Evolutionary conservation across 306 rosid species (phyloP).

Genomic region (Ormosia semicastrata): DNA sequence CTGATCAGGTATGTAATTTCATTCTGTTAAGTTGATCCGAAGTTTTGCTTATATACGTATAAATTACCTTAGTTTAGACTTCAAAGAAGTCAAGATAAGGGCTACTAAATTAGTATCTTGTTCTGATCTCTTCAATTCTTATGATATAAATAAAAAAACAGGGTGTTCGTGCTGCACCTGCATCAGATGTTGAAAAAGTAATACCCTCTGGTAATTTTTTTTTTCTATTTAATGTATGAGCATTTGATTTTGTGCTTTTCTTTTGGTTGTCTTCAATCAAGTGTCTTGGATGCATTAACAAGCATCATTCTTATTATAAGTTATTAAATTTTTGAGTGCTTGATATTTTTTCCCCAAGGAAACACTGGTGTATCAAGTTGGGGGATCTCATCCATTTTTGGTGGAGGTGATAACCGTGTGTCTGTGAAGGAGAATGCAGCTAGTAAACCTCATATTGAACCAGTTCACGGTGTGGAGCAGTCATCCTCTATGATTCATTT

Average conservation of each 20-base stretch:
- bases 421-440: slow-evolving; percentile 49
- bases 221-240: neutral
- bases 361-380: slow-evolving; percentile 60
- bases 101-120: neutral
- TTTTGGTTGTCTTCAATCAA: neutral
- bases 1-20: slow-evolving; percentile 59
- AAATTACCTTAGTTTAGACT: neutral
- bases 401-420: slow-evolving; percentile 63
- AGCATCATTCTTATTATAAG: neutral
- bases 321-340: slow-evolving; percentile 1
- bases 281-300: neutral
- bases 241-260: neutral
- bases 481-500: slow-evolving; percentile 65
- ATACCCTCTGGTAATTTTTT: slow-evolving; percentile 55
- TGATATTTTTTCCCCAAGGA: slow-evolving; percentile 43
- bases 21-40: neutral
- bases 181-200: slow-evolving; percentile 62
- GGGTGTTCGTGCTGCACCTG: slow-evolving; percentile 56
- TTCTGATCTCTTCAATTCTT: slow-evolving; percentile 23
- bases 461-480: slow-evolving; percentile 55
- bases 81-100: neutral
- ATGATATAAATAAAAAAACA: slow-evolving; percentile 31
- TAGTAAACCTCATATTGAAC: slow-evolving; percentile 55
- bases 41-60: neutral
- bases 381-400: slow-evolving; percentile 86